Percentiles rank a stretch among this genome's conserved stretches.
phyloP scores from a whole-genome alignment of 2,329 filamentous ascomycete species.

The Colletotrichum tanaceti region DNA sequence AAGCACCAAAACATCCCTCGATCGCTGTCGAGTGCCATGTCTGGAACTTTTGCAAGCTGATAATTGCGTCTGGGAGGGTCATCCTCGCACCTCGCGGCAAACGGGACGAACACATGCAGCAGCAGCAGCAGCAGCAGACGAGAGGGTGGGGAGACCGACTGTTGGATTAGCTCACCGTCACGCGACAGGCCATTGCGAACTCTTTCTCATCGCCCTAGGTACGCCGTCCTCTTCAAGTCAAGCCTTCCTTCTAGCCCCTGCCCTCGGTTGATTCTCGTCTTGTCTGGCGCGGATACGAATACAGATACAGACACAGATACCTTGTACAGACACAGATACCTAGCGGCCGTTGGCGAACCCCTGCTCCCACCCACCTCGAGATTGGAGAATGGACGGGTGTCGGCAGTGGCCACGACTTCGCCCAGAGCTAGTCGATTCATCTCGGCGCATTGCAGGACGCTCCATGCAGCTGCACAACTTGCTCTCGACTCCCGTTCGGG shows the following conservation, averaged over 20 bases:
- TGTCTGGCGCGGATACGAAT: too few species aligned
- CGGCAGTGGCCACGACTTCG: conserved; percentile 25
- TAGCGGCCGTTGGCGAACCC: conserved; percentile 29
- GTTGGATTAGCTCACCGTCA: background rate
- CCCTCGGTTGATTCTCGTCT: conserved; percentile 6
- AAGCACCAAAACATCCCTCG: background rate
- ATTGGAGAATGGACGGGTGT: conserved; percentile 3
- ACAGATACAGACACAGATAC: too few species aligned
- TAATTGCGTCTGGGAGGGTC: background rate
- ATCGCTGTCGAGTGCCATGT: background rate
- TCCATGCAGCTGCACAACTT: background rate
- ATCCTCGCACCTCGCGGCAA: conserved; percentile 1
- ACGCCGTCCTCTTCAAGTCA: background rate
- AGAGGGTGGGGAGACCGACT: background rate
- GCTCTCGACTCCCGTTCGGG: conserved; percentile 24
- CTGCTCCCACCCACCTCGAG: conserved; percentile 13
- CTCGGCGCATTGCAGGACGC: background rate
- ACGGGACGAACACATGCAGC: background rate
- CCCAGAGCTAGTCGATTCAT: conserved; percentile 30
- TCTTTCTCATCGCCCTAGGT: background rate
- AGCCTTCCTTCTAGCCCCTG: background rate
- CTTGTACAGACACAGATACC: background rate
- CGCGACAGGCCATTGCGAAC: background rate
- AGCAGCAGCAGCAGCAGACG: background rate
- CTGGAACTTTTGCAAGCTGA: conserved; percentile 21